Conservation (phyloP, 1,284 basidiomycete species). For the Cryptococcus sp. region DNA sequence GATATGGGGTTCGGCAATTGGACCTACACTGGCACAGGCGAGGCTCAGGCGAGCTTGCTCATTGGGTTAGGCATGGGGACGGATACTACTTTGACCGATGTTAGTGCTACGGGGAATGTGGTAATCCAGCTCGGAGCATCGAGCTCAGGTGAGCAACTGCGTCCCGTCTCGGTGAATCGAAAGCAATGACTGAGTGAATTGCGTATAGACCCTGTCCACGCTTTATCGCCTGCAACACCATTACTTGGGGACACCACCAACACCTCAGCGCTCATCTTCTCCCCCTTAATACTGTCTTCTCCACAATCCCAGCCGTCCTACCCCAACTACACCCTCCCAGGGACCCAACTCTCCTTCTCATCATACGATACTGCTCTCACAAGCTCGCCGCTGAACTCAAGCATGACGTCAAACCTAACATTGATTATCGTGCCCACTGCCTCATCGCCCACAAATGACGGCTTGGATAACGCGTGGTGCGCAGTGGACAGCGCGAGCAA, state of each 20-base stretch:
- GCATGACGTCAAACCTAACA: slow-evolving; percentile 56
- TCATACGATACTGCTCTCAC: slow-evolving; percentile 47
- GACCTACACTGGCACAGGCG: slow-evolving; percentile 57
- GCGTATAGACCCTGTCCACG: slow-evolving; percentile 57
- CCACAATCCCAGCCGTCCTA: slow-evolving; percentile 59
- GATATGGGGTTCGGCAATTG: slow-evolving; percentile 63
- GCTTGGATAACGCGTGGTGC: slow-evolving; percentile 54
- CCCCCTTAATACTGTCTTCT: slow-evolving; percentile 60
- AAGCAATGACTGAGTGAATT: not conserved
- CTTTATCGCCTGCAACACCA: slow-evolving; percentile 57
- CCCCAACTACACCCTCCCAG: slow-evolving; percentile 77
- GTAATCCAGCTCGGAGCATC: slow-evolving; percentile 29
- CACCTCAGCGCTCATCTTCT: slow-evolving; percentile 74
- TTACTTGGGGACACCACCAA: slow-evolving; percentile 75
- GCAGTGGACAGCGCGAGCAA: slow-evolving; percentile 28
- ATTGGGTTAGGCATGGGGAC: slow-evolving; percentile 57
- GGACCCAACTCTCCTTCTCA: slow-evolving; percentile 61
- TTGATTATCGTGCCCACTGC: slow-evolving; percentile 55
- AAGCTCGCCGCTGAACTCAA: slow-evolving; percentile 56
- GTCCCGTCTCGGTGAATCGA: not conserved
- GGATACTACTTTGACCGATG: slow-evolving; percentile 46
- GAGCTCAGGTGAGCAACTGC: slow-evolving; percentile 19
- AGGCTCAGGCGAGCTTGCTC: slow-evolving; percentile 15
- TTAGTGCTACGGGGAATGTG: slow-evolving; percentile 38
- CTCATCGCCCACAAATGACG: slow-evolving; percentile 55